A percentile compares a stretch with the other conserved stretches of the same genome.
Evolutionary conservation across 495 filamentous ascomycete genomes (phyloP).

Genomic region (Umbilicaria muhlenbergii): DNA sequence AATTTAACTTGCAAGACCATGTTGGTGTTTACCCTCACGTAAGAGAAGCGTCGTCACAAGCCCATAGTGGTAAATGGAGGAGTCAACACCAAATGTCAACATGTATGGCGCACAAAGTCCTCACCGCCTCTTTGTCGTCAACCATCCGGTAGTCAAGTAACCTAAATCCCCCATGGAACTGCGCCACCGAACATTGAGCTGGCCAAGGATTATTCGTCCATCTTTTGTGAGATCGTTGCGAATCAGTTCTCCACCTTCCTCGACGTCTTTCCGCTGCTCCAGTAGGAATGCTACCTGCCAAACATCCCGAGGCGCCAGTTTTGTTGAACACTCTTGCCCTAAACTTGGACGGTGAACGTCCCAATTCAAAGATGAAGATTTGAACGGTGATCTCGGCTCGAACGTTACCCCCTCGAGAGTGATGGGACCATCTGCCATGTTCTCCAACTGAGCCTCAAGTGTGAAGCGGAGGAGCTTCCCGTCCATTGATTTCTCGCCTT

Average conservation of each 20-base stretch:
- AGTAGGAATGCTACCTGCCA: slow-evolving; percentile 85
- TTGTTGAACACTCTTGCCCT: slow-evolving; percentile 30
- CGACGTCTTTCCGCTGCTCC: slow-evolving; percentile 42
- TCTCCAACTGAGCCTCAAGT: slow-evolving; percentile 90
- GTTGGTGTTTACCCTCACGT: no score
- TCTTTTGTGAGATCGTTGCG: slow-evolving; percentile 38
- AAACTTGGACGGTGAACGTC: slow-evolving; percentile 23
- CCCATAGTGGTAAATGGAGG: no score
- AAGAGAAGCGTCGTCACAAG: no score
- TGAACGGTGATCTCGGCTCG: slow-evolving; percentile 39
- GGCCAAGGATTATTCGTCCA: slow-evolving; percentile 54
- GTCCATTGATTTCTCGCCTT: slow-evolving; percentile 22
- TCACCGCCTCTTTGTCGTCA: slow-evolving; percentile 45
- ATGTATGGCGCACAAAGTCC: no score
- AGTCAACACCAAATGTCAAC: no score
- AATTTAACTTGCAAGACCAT: no score
- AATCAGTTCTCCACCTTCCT: slow-evolving; percentile 28
- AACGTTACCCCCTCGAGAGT: slow-evolving; percentile 31
- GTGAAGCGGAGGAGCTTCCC: slow-evolving; percentile 33
- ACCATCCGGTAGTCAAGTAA: slow-evolving; percentile 70
- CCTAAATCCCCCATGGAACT: slow-evolving; percentile 82
- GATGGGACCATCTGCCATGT: slow-evolving; percentile 46
- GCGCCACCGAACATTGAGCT: slow-evolving; percentile 76
- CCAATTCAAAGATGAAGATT: slow-evolving; percentile 42
- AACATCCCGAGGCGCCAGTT: slow-evolving; percentile 71